Evolutionary conservation across 306 rosid genomes (phyloP), one percentile per base, ranked within the genome.

Genomic region (Sindora glabra): DNA sequence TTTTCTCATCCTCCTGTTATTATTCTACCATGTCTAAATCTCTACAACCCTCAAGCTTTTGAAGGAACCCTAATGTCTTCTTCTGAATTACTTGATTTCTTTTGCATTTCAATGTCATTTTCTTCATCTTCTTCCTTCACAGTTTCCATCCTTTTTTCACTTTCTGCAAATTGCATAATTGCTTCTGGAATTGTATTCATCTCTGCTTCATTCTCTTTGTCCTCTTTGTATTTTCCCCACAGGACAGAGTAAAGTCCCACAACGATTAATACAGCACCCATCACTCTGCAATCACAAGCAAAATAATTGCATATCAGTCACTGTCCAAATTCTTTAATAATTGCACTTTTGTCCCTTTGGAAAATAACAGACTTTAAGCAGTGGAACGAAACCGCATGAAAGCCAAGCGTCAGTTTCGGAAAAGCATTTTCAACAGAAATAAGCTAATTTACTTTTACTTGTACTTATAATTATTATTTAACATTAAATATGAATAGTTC

Each of bases 151-250:
- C 48, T 61, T n/a, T n/a, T n/a, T 11, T 73, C 64, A 37, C 67
- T 70, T 61, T 72, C 77, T 23, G 16, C 42, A 54, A 48, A 72
- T 5, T 68, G 40, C 75, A 76, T 70, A 1, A 56, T 36, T 64
- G 41, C 56, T 48, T 73, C 80, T 17, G 39, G 62, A 3, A 36
- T 76, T 55, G n/a, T n/a, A n/a, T n/a, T n/a, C n/a, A 18, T 22
- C 58, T 63, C 75, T 3, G 49, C 79, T 55, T 78, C 83, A 38
- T 64, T 68, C 65, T 88, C 96, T 59, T 77, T 73, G 79, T 69
- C 49, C 59, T 90, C 97, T 55, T 81, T 86, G 79, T 80, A 76
- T 71, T 86, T 86, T 0, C 94, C 97, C 97, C 97, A 90, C 8
- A 90, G 79, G 81, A 90, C 90, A 0, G 86, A 70, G 83, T 90